Base-by-base conservation (phyloP, 352 stramenopile genomes). In the Pythium dissimile region DNA sequence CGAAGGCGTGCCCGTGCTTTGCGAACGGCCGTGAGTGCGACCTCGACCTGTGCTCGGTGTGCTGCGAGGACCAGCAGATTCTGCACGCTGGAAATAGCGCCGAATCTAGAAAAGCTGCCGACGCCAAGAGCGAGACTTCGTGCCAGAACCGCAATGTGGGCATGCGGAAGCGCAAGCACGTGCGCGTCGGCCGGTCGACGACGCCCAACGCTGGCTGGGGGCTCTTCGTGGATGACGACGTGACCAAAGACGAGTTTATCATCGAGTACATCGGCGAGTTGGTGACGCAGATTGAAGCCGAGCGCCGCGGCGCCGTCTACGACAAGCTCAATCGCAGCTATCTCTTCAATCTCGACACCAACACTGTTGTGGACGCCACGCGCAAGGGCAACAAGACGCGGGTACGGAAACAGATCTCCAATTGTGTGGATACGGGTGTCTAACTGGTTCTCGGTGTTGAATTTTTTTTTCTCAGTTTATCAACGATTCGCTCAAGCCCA, bases 241-340 rank as follows among this genome's bases (percentile, higher is more conserved):
- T 98, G 18, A 80, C 81, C 31, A 98, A 97, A 56, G 89, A 95
- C 30, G 89, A 98, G 55, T 98, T 97, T 61, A 78, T 99, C 31
- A 80, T 92, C 58, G 93, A 98, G 66, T 99, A 99, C 70, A 84
- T 96, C 44, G 96, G 96, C 23, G 96, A 99, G 54, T 81, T 96
- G 69, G 85, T 98, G 7, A 84, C 88, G 15, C 90, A 97, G 50
- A 62, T 92, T 52, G 95, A 97, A 58, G 88, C 91, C 11, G 91
- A 98, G 69, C 73, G 90, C 11, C 80, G 94, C 46, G 89, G 90
- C 13, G 56, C 59, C 11, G 80, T 97, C 18, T 96, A 97, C 61
- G 89, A 96, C 68, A 92, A 92, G 54, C 67, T 88, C 44, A 89
- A 96, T 32, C 69, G 81, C 28, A 88, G 83, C 53, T 98, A 97